A percentile compares a stretch with the other conserved stretches of the same genome.
phyloP scores from a whole-genome alignment of 2,329 filamentous ascomycete genomes.

The Ceratocystis colombiana region DNA sequence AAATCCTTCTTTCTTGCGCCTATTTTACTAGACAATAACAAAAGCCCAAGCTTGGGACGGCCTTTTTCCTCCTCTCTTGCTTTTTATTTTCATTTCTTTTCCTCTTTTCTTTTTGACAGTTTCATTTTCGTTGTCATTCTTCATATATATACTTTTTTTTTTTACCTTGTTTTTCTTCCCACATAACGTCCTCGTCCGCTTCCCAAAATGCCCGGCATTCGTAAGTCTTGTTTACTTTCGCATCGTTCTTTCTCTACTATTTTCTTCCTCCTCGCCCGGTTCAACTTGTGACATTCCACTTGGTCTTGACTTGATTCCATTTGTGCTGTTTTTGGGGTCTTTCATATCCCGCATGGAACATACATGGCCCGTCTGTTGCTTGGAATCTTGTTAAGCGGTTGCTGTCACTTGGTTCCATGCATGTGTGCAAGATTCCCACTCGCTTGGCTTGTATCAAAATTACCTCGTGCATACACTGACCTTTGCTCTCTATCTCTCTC shows the following conservation, averaged over 20 bases:
- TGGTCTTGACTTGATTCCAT: neutral
- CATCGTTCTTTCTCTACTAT: neutral
- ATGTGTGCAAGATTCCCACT: neutral
- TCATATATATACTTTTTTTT: slow-evolving; percentile 15
- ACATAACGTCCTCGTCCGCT: neutral
- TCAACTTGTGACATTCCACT: slow-evolving; percentile 1
- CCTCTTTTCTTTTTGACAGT: slow-evolving; percentile 5
- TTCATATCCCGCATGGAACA: too few species aligned
- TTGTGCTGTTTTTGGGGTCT: neutral
- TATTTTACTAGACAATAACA: slow-evolving; percentile 20
- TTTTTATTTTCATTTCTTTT: slow-evolving; percentile 16
- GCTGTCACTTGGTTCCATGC: neutral
- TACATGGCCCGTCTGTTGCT: neutral
- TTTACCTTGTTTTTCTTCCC: neutral
- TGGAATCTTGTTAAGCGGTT: neutral
- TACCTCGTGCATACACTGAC: neutral
- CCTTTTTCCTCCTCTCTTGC: slow-evolving; percentile 12
- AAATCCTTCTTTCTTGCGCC: slow-evolving; percentile 6
- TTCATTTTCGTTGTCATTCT: slow-evolving; percentile 16
- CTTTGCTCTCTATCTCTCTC: neutral
- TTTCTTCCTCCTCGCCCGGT: neutral
- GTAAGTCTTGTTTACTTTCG: slow-evolving; percentile 17
- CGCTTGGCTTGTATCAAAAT: neutral
- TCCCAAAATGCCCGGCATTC: slow-evolving; percentile 24
- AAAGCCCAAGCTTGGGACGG: slow-evolving; percentile 8